Base-by-base conservation (phyloP, 2,329 filamentous ascomycete genomes). In the Phaeoacremonium minimum region DNA sequence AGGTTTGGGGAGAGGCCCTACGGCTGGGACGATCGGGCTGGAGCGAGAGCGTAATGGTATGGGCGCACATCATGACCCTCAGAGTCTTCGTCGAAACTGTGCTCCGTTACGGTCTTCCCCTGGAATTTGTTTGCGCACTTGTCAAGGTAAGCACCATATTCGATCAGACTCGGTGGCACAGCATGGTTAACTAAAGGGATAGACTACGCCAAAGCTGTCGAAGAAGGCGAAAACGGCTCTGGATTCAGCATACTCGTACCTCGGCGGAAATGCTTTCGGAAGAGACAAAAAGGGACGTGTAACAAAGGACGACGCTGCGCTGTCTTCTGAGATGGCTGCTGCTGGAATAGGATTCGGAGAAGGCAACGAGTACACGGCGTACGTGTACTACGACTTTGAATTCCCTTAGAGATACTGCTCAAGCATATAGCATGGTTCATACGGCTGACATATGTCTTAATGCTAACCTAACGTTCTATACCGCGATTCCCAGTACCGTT, bases 81-180 rank as follows among this genome's bases (percentile, higher is more conserved):
- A 75, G 93, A 36, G 90, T 97, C 15, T 98, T 97, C 62, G 93
- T 98, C 15, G 93, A 98, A 73, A 95, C 90, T 5, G 93, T 98
- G n/a, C 69, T 98, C 55, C 80, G 93, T 47, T 98, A 98, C 56
- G 93, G 93, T 18, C 63, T 98, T 51, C 93, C 93, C 32, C 66
- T 96, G 46, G 86, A 94, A 50, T 98, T 91, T 61, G 83, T 95
- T 33, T 86, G 84, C 49, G 87, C 83, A 13, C 66, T 96, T 47
- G 70, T 97, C 44, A 83, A 87, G 82, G 90, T 95, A 75, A 49
- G 78, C 56, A 20, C 11, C 5, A n/a, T 40, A 26, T 18, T 14
- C 9, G 9, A 9, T n/a, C 22, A 26, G 22, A 26, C n/a, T 9
- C 9, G n/a, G 22, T n/a, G 9, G 9, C 22, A 9, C 9, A 26